Percentiles rank a stretch among this genome's conserved stretches.
These are phyloP conservation scores for Beauveria sp. DNA, from an alignment of 2,329 filamentous ascomycete genomes.

Conservation along the genomic window DNA sequence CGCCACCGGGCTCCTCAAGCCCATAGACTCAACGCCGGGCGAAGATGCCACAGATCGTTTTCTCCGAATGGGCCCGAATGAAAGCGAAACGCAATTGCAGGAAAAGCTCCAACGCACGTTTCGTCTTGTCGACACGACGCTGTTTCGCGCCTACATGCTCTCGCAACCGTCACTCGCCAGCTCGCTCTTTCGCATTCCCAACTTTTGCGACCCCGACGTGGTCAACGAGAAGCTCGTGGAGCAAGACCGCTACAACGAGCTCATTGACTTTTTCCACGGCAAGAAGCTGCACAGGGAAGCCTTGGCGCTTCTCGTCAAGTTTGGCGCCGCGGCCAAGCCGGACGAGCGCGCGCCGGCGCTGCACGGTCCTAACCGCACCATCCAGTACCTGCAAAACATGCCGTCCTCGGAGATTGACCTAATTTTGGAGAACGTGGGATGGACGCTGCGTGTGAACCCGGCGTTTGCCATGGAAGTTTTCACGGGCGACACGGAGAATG, in stretches of 20 bases:
- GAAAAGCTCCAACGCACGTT: constrained; percentile 68
- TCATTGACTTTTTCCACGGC: constrained; percentile 96
- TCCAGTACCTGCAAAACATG: constrained; percentile 83
- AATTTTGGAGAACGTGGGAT: constrained; percentile 83
- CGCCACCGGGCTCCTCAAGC: constrained; percentile 53
- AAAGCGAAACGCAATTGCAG: constrained; percentile 56
- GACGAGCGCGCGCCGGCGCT: constrained; percentile 46
- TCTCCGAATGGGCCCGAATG: constrained; percentile 38
- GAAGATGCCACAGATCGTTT: constrained; percentile 49
- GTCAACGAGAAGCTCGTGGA: constrained; percentile 90
- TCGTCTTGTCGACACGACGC: constrained; percentile 80
- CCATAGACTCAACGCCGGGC: constrained; percentile 33
- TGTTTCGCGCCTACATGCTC: constrained; percentile 95
- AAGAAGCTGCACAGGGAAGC: constrained; percentile 89
- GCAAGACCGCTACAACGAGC: constrained; percentile 78
- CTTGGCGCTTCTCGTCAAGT: constrained; percentile 71
- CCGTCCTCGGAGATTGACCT: constrained; percentile 83
- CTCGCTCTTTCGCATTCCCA: constrained; percentile 87
- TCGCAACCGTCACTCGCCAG: constrained; percentile 76
- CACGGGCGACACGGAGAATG: constrained; percentile 86
- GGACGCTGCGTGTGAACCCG: constrained; percentile 69
- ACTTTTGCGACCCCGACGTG: constrained; percentile 93
- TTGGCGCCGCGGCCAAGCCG: constrained; percentile 55
- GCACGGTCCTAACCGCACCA: constrained; percentile 73
- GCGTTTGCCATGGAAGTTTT: constrained; percentile 87